These are phyloP conservation scores for Ascodesmis nigricans DNA, from an alignment of 495 filamentous ascomycete genomes.

Conservation along the genomic window DNA sequence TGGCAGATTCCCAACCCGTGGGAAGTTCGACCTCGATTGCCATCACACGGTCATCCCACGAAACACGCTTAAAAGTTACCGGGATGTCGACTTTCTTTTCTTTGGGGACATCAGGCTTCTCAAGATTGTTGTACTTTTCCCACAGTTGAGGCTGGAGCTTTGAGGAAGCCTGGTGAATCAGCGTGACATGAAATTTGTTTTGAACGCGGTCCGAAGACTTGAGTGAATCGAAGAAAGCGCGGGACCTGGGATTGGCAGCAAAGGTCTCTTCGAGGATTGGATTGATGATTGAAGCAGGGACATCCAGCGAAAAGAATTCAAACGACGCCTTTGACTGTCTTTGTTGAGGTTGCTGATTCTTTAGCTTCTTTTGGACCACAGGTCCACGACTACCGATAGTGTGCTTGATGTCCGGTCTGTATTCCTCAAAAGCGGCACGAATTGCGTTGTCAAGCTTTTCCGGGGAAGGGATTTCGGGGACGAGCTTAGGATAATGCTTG, in stretches of 20 bases:
- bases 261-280: conserved; percentile 48
- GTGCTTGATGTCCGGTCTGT: conserved; percentile 50
- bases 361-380: conserved; percentile 21
- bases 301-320: too few relatives aligned
- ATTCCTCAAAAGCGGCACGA: conserved; percentile 37
- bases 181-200: conserved; percentile 72
- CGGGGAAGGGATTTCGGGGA: conserved; percentile 44
- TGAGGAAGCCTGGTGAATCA: conserved; percentile 55
- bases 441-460: conserved; percentile 69
- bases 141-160: conserved; percentile 42
- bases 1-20: conserved; percentile 42
- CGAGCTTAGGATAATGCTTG: conserved; percentile 47
- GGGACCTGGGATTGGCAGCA: conserved; percentile 25
- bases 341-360: too few relatives aligned
- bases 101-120: conserved; percentile 25
- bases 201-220: conserved; percentile 53
- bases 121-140: conserved; percentile 36
- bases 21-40: conserved; percentile 47
- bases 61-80: conserved; percentile 31
- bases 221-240: conserved; percentile 54
- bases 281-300: conserved; percentile 27
- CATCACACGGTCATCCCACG: conserved; percentile 74
- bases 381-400: conserved; percentile 33
- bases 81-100: conserved; percentile 28
- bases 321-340: too few relatives aligned